A percentile compares a stretch with the other conserved stretches of the same genome.
phyloP scores from a whole-genome alignment of 1,284 basidiomycete genomes.

The Trichosporon asahii region DNA sequence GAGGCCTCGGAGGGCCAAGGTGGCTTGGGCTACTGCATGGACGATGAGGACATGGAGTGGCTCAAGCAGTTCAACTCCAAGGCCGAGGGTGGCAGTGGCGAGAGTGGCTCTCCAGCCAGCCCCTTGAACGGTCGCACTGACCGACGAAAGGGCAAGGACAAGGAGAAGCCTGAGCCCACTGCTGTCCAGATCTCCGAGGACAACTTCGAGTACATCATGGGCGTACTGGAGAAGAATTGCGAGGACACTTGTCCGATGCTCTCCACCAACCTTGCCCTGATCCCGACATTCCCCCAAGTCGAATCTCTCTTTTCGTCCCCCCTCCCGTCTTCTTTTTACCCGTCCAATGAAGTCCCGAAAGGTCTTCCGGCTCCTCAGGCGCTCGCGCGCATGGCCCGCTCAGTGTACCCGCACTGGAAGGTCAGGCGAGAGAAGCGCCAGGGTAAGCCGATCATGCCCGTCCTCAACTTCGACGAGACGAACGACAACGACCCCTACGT shows the following conservation, averaged over 20 bases:
- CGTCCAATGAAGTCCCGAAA: constrained; percentile 61
- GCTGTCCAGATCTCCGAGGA: constrained; percentile 68
- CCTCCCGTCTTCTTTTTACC: constrained; percentile 61
- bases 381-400: constrained; percentile 63
- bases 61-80: constrained; percentile 85
- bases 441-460: constrained; percentile 74
- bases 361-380: constrained; percentile 61
- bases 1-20: constrained; percentile 56
- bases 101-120: constrained; percentile 52
- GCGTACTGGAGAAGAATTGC: constrained; percentile 84
- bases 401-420: constrained; percentile 77
- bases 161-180: constrained; percentile 55
- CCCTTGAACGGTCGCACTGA: constrained; percentile 46
- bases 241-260: constrained; percentile 86
- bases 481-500: constrained; percentile 96
- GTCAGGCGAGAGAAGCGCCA: constrained; percentile 68
- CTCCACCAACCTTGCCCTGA: constrained; percentile 63
- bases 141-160: constrained; percentile 51
- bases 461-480: constrained; percentile 81
- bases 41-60: constrained; percentile 95
- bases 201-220: constrained; percentile 93
- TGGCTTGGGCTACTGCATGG: constrained; percentile 73
- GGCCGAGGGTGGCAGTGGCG: constrained; percentile 71
- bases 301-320: constrained; percentile 65
- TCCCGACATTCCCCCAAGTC: constrained; percentile 74